These are phyloP conservation scores for Tuber borchii DNA, from an alignment of 495 filamentous ascomycete species.

Conservation along the genomic window DNA sequence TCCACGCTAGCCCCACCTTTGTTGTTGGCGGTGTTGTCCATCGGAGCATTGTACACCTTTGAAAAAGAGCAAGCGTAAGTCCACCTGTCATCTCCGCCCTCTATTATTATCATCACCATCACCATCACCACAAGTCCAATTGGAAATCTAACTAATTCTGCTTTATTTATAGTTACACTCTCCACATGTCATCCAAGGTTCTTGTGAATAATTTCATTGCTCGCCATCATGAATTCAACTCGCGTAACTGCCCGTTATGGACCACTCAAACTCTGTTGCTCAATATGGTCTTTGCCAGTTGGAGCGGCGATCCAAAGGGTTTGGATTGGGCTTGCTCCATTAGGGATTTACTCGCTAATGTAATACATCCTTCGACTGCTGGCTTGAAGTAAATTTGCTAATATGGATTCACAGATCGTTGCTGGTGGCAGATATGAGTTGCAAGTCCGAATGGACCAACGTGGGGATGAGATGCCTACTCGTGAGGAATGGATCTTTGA, in stretches of 20 bases:
- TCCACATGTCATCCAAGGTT: slow-evolving; percentile 96
- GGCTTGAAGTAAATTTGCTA: slow-evolving; percentile 16
- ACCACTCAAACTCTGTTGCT: slow-evolving; percentile 92
- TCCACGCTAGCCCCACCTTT: slow-evolving; percentile 70
- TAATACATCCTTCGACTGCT: slow-evolving; percentile 39
- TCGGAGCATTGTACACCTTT: slow-evolving; percentile 93
- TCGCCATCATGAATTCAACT: slow-evolving; percentile 97
- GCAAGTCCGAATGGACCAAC: slow-evolving; percentile 81
- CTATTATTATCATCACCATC: slow-evolving; percentile 15
- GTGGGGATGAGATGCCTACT: slow-evolving; percentile 69
- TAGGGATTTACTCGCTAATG: slow-evolving; percentile 89
- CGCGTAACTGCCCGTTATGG: slow-evolving; percentile 95
- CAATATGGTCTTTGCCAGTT: slow-evolving; percentile 99
- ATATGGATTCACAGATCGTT: slow-evolving; percentile 60
- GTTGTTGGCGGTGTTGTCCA: slow-evolving; percentile 84
- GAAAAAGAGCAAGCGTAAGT: slow-evolving; percentile 80
- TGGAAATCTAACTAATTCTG: slow-evolving; percentile 32
- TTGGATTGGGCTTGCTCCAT: slow-evolving; percentile 98
- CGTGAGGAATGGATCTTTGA: slow-evolving; percentile 95
- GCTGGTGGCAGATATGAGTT: slow-evolving; percentile 94
- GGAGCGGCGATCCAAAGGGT: slow-evolving; percentile 96
- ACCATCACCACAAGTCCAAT: slow-evolving; percentile 19
- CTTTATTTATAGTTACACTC: slow-evolving; percentile 55
- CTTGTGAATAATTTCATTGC: slow-evolving; percentile 94
- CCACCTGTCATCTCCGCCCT: background rate